A percentile compares a stretch with the other conserved stretches of the same genome.
Evolutionary conservation across 2,329 filamentous ascomycete genomes (phyloP).

Genomic region (Metarhizium album): DNA sequence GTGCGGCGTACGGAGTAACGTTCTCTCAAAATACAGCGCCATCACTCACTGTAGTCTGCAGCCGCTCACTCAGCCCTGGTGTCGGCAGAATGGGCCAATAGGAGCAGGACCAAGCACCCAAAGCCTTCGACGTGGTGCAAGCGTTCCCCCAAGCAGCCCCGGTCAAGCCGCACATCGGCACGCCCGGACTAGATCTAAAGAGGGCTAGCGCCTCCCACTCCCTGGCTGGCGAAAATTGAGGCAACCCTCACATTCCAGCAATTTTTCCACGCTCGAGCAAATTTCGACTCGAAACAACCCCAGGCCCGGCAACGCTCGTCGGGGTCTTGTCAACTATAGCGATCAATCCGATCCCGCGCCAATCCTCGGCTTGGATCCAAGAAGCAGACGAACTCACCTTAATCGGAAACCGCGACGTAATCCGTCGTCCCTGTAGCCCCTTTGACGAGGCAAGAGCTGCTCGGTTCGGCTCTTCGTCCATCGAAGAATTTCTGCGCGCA

Average conservation of each 20-base stretch:
- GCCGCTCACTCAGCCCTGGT: not conserved
- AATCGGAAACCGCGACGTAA: conserved; percentile 2
- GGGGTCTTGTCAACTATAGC: conserved; percentile 20
- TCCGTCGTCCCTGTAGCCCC: conserved; percentile 6
- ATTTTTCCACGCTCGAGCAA: conserved; percentile 31
- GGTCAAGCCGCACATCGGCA: conserved; percentile 3
- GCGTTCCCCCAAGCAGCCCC: not conserved
- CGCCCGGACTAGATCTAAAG: conserved; percentile 5
- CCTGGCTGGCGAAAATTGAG: conserved; percentile 30
- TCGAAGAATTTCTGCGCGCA: conserved; percentile 22
- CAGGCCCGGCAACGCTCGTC: conserved; percentile 30
- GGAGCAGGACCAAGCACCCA: not conserved
- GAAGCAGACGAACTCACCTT: not conserved
- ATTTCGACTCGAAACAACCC: conserved; percentile 30
- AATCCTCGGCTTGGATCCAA: conserved; percentile 9
- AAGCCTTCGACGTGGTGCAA: not conserved
- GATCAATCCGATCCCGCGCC: conserved; percentile 9
- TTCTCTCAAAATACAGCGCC: not conserved
- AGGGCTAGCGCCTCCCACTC: conserved; percentile 31
- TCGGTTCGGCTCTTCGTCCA: conserved; percentile 17
- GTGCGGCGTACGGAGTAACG: too few species aligned
- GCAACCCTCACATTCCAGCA: conserved; percentile 29
- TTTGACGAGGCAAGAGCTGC: conserved; percentile 17
- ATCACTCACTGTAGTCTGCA: not conserved
- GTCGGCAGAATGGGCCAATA: not conserved